phyloP scores from a whole-genome alignment of 2,329 filamentous ascomycete genomes.

The Davidsoniella neocaledoniae region DNA sequence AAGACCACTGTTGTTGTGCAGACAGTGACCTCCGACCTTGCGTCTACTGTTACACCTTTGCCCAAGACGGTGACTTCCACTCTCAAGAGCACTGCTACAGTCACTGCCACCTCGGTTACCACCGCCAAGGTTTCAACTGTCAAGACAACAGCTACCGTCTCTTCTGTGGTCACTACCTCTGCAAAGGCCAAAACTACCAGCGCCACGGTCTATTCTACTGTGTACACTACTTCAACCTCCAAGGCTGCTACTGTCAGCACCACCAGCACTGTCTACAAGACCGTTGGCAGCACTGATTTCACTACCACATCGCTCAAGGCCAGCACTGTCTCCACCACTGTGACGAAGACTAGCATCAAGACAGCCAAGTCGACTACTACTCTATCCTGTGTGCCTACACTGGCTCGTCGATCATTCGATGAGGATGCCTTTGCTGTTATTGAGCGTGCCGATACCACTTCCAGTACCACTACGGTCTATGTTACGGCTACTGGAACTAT shows the following conservation, averaged over 20 bases:
- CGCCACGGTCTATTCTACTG: not conserved
- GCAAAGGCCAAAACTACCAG: not conserved
- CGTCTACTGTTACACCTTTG: too few species aligned
- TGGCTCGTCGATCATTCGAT: not conserved
- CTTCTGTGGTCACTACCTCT: not conserved
- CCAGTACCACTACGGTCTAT: not conserved
- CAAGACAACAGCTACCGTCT: conserved; percentile 1
- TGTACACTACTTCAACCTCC: not conserved
- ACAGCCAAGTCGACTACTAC: conserved; percentile 4
- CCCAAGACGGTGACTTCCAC: too few species aligned
- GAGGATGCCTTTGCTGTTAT: not conserved
- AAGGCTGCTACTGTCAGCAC: not conserved
- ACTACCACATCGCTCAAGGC: conserved; percentile 3
- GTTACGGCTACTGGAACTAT: not conserved
- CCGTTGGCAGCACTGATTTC: conserved; percentile 3
- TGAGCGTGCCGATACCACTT: not conserved
- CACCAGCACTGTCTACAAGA: conserved; percentile 1
- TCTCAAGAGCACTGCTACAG: too few species aligned
- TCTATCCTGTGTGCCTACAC: not conserved
- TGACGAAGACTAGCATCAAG: not conserved
- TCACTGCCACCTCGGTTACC: not conserved
- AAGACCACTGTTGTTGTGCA: conserved; percentile 1
- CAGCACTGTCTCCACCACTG: not conserved
- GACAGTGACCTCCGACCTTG: too few species aligned
- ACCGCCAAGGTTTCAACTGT: conserved; percentile 4